Conservation (phyloP, 345 rosid genomes). For the Linum lewisii region DNA sequence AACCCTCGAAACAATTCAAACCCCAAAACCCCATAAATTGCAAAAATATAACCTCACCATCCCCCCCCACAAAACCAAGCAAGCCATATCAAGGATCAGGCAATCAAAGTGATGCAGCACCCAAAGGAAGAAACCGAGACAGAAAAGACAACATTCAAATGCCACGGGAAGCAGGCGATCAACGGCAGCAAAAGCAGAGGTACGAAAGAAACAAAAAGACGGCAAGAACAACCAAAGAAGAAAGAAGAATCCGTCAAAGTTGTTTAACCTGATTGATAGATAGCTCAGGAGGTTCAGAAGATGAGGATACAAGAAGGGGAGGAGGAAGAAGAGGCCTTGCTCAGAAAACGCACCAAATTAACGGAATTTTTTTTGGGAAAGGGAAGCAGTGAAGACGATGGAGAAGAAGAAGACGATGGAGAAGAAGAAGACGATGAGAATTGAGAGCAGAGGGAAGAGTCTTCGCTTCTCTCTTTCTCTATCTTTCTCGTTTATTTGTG, state of each 20-base stretch:
- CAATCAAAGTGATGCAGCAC: too few relatives aligned
- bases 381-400: not conserved
- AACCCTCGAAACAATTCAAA: not conserved
- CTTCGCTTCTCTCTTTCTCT: not conserved
- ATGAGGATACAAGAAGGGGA: too few relatives aligned
- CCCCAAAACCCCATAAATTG: not conserved
- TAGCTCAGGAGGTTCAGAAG: too few relatives aligned
- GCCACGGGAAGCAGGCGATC: too few relatives aligned
- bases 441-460: not conserved
- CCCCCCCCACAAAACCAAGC: not conserved
- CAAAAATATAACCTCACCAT: too few relatives aligned
- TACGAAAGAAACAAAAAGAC: not conserved
- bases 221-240: too few relatives aligned
- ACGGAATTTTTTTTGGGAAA: not conserved
- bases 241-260: not conserved
- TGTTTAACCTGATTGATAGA: not conserved
- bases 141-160: too few relatives aligned
- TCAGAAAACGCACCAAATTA: not conserved
- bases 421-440: too few relatives aligned
- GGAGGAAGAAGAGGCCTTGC: too few relatives aligned
- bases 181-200: not conserved
- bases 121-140: too few relatives aligned
- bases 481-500: slow-evolving; percentile 10
- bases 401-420: not conserved
- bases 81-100: too few relatives aligned